Evolutionary conservation across 2,329 filamentous ascomycete genomes (phyloP).

Genomic region (Pochonia chlamydosporia): DNA sequence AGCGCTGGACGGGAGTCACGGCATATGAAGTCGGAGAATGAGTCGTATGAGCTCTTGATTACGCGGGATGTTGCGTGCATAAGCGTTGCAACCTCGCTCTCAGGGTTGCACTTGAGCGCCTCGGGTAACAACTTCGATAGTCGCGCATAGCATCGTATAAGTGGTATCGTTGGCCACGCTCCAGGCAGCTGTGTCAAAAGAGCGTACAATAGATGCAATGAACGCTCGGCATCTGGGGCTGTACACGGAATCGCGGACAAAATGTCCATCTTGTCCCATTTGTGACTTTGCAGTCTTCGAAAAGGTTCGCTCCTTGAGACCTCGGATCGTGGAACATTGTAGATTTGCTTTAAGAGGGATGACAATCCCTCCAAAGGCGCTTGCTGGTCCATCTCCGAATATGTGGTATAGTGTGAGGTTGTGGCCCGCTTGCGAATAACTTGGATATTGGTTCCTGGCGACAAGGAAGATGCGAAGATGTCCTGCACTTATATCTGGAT

Average conservation of each 20-base stretch:
- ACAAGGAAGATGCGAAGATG: background rate
- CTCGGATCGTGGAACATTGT: constrained; percentile 13
- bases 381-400: constrained; percentile 10
- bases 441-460: background rate
- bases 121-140: constrained; percentile 32
- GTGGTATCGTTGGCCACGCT: constrained; percentile 21
- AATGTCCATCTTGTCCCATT: constrained; percentile 13
- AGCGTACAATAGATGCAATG: constrained; percentile 19
- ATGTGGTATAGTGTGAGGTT: background rate
- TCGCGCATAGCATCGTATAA: constrained; percentile 27
- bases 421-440: too few species aligned
- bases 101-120: constrained; percentile 21
- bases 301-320: constrained; percentile 11
- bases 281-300: constrained; percentile 5
- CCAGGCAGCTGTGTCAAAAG: constrained; percentile 19
- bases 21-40: constrained; percentile 32
- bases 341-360: constrained; percentile 13
- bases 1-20: constrained; percentile 21
- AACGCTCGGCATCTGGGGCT: constrained; percentile 13
- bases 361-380: constrained; percentile 4
- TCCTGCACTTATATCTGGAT: background rate
- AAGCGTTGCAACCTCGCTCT: constrained; percentile 10
- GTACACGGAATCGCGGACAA: constrained; percentile 17
- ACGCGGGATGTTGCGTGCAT: constrained; percentile 14
- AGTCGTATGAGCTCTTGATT: constrained; percentile 26